Conservation (phyloP, 2,329 filamentous ascomycete genomes). For the Scedosporium boydii region DNA sequence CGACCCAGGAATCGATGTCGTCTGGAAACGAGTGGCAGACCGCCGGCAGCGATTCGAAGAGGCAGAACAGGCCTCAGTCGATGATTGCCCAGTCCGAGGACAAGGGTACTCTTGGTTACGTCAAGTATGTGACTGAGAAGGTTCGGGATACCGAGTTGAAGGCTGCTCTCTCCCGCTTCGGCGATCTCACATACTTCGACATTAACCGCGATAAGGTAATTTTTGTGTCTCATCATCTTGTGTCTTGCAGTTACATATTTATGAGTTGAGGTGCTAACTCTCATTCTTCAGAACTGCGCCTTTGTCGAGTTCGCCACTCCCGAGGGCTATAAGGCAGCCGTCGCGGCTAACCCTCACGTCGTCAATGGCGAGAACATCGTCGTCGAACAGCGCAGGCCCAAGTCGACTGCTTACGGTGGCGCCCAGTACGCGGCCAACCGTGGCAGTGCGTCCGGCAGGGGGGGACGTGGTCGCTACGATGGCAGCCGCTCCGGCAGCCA, state of each 20-base stretch:
- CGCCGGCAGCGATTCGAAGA: slow-evolving; percentile 73
- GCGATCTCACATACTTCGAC: slow-evolving; percentile 64
- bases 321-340: slow-evolving; percentile 74
- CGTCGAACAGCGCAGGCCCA: slow-evolving; percentile 82
- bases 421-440: slow-evolving; percentile 56
- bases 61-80: slow-evolving; percentile 66
- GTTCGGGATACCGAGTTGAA: slow-evolving; percentile 67
- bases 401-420: slow-evolving; percentile 60
- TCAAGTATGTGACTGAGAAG: slow-evolving; percentile 91
- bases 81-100: slow-evolving; percentile 56
- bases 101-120: slow-evolving; percentile 74
- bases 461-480: slow-evolving; percentile 59
- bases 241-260: background rate
- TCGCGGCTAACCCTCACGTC: slow-evolving; percentile 74
- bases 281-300: slow-evolving; percentile 68
- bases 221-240: slow-evolving; percentile 2
- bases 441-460: slow-evolving; percentile 50
- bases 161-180: slow-evolving; percentile 60
- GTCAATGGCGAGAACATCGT: slow-evolving; percentile 74
- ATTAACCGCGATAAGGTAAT: slow-evolving; percentile 75
- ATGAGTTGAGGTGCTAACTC: background rate
- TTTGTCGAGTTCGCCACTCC: slow-evolving; percentile 86
- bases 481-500: slow-evolving; percentile 51
- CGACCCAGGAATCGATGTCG: slow-evolving; percentile 27
- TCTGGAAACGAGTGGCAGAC: slow-evolving; percentile 73